phyloP scores from a whole-genome alignment of 306 rosid genomes.

The Corylus avellana region DNA sequence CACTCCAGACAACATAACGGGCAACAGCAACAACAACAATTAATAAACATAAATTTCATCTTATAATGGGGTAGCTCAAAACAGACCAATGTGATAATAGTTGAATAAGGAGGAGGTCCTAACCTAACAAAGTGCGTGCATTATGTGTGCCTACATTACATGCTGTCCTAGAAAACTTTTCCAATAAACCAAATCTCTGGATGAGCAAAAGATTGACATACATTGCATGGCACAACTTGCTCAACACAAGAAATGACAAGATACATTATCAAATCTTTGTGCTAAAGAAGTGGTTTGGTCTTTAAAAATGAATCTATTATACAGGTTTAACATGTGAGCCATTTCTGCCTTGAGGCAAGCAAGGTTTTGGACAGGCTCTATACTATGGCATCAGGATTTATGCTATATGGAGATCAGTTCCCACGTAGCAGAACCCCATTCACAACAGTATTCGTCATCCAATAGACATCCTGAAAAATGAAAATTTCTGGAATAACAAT shows the following conservation, averaged over 20 bases:
- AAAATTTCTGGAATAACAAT: no score
- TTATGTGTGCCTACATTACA: not conserved
- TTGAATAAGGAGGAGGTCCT: not conserved
- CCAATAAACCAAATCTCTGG: no score
- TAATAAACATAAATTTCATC: not conserved
- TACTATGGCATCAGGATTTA: not conserved
- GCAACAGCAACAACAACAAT: not conserved
- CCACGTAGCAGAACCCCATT: no score
- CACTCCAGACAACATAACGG: constrained; percentile 1
- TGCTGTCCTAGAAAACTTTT: no score
- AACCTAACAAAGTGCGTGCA: not conserved
- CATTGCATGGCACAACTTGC: not conserved
- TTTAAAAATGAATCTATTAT: not conserved
- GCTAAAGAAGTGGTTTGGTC: not conserved
- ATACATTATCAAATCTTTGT: not conserved
- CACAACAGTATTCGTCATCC: no score
- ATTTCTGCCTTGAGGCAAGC: not conserved
- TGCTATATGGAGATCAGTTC: no score
- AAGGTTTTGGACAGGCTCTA: not conserved
- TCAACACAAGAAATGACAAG: not conserved
- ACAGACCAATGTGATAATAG: not conserved
- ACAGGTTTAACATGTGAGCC: not conserved
- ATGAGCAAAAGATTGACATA: not conserved
- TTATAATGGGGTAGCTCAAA: not conserved
- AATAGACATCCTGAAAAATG: no score